Evolutionary conservation across 345 rosid species (phyloP).

Genomic region (Clarkia xantiana): DNA sequence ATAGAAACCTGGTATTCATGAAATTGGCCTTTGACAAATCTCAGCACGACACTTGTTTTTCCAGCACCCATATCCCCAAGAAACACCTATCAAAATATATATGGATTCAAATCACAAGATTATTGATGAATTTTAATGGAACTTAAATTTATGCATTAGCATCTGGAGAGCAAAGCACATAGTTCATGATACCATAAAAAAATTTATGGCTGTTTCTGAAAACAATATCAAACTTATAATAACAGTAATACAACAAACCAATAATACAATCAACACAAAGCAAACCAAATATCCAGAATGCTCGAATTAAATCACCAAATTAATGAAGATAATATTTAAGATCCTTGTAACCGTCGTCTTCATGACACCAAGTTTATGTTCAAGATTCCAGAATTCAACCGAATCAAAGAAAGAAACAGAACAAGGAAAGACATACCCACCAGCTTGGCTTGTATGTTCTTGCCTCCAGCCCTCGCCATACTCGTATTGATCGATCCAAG

Average conservation of each 20-base stretch:
- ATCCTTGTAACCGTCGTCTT: no score
- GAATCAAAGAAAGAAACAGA: background rate
- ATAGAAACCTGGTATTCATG: constrained; percentile 45
- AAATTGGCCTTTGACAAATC: constrained; percentile 71
- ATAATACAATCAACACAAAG: no score
- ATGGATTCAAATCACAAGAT: background rate
- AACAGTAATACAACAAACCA: no score
- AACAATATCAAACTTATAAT: no score
- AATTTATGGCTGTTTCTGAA: no score
- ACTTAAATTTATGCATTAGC: no score
- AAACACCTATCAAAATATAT: constrained; percentile 34
- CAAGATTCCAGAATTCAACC: constrained; percentile 1
- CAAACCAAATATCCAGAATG: no score
- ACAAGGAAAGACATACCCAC: constrained; percentile 50
- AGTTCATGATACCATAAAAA: no score
- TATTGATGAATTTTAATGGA: background rate
- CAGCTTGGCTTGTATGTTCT: constrained; percentile 81
- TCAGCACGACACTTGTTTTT: constrained; percentile 60
- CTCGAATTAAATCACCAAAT: no score
- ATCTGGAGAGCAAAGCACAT: no score
- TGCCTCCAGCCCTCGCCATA: constrained; percentile 45
- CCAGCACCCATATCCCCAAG: constrained; percentile 85
- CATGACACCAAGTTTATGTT: background rate
- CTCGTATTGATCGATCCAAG: constrained; percentile 3
- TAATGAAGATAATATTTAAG: no score